Conservation (phyloP, 495 filamentous ascomycete species). For the Oidiodendron maius region DNA sequence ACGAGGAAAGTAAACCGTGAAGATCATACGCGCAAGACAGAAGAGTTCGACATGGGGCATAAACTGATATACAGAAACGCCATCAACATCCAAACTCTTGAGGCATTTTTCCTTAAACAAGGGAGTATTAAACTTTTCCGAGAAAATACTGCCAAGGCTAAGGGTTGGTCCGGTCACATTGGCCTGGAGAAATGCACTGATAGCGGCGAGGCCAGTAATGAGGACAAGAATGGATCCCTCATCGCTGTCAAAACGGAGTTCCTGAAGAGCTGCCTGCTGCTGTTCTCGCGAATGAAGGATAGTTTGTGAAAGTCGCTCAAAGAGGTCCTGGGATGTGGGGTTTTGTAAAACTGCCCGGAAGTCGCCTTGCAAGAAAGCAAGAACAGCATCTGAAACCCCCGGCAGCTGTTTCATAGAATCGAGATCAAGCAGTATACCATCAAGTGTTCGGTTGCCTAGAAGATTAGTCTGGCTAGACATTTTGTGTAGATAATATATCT, state of each 20-base stretch:
- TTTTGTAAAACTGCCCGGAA: constrained; percentile 16
- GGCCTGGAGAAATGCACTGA: constrained; percentile 82
- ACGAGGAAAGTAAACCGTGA: constrained; percentile 39
- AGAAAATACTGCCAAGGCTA: constrained; percentile 23
- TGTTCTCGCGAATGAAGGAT: constrained; percentile 1
- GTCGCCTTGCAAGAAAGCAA: constrained; percentile 16
- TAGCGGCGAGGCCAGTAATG: constrained; percentile 44
- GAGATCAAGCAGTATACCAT: constrained; percentile 14
- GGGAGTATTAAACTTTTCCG: constrained; percentile 15
- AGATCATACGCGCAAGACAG: constrained; percentile 62
- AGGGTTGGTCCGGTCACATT: constrained; percentile 74
- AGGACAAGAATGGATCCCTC: constrained; percentile 3
- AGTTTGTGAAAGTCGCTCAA: constrained; percentile 6
- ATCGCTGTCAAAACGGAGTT: neutral
- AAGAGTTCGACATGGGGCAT: constrained; percentile 81
- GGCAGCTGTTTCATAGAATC: constrained; percentile 13
- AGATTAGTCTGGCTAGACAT: constrained; percentile 11
- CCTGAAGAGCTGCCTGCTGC: constrained; percentile 6
- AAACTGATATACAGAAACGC: constrained; percentile 77
- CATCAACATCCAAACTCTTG: constrained; percentile 67
- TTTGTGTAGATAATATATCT: neutral
- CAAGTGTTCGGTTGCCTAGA: constrained; percentile 8
- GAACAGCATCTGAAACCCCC: constrained; percentile 14
- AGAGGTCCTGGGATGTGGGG: constrained; percentile 15
- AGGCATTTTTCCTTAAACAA: constrained; percentile 48